Evolutionary conservation across 805 yeast species (phyloP), one percentile per base, ranked within the genome.

Genomic region (Starmerella vaccinii): DNA sequence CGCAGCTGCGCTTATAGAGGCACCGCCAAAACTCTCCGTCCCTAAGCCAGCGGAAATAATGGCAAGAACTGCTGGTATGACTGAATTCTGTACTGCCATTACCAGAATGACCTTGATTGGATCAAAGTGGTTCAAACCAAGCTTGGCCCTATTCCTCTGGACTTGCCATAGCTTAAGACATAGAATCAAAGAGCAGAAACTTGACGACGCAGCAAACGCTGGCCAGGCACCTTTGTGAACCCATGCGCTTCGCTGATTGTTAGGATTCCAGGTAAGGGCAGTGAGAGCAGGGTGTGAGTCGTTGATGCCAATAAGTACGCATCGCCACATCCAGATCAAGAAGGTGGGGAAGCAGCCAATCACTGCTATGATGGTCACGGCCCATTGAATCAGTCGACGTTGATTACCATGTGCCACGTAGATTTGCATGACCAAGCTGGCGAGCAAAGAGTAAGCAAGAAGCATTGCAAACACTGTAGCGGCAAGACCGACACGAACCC

Each of bases 51-150:
- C 46, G 2, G 54, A 76, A 30, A 80, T 61, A 42, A 87, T 72
- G 29, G 82, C 76, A 46, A 90, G 59, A 10, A 81, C 65, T 0
- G 92, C 77, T 2, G 97, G 97, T 18, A 86, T 68, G 9, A 88
- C 64, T 74, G 89, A 76, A 0, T 95, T 80, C 65, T 92, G 97
- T 13, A 78, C 67, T 0, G 86, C 70, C 90, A 85, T 85, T 49
- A 89, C 82, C 52, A 86, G 67, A 41, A 92, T 67, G 32, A 88
- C 78, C 63, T 87, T 95, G 63, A 84, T 77, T 23, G 84, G 79
- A 55, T 82, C 89, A 61, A 89, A 86, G 63, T 86, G 95, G 61
- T 74, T 78, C 52, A 87, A 69, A 0, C 98, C 98, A 46, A 89
- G 64, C 54, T 69, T 76, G 49, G 87, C 73, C 65, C 98, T 76